Percentiles rank a stretch among this genome's conserved stretches.
Evolutionary conservation across 2,329 filamentous ascomycete genomes (phyloP).

Genomic region (Madurella mycetomatis): DNA sequence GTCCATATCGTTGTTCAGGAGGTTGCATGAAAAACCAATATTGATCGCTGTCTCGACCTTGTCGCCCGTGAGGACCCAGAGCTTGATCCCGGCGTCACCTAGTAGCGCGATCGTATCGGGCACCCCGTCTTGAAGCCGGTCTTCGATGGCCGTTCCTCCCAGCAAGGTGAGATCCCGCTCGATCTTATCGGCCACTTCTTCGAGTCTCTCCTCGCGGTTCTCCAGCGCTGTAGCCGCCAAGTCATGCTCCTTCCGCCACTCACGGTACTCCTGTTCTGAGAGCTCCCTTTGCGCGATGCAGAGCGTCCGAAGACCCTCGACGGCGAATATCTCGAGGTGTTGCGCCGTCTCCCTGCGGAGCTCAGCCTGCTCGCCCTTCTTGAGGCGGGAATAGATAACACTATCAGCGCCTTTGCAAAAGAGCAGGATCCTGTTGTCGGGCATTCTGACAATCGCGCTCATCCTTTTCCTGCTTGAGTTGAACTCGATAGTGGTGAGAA

Average conservation of each 20-base stretch:
- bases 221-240: conserved; percentile 77
- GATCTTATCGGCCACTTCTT: conserved; percentile 82
- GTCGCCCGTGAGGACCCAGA: conserved; percentile 97
- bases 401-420: conserved; percentile 98
- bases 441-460: conserved; percentile 96
- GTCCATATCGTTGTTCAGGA: conserved; percentile 97
- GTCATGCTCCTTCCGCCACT: conserved; percentile 85
- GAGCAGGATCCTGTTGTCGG: conserved; percentile 79
- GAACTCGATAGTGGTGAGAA: conserved; percentile 95
- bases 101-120: conserved; percentile 92
- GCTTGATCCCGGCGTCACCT: conserved; percentile 90
- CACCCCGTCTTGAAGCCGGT: conserved; percentile 92
- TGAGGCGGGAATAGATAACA: conserved; percentile 90
- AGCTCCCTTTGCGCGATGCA: conserved; percentile 86
- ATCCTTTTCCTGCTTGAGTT: conserved; percentile 96
- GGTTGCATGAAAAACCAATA: conserved; percentile 97
- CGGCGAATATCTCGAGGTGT: conserved; percentile 93
- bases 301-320: conserved; percentile 89
- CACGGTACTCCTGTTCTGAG: conserved; percentile 73
- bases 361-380: conserved; percentile 78
- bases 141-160: conserved; percentile 94
- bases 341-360: conserved; percentile 80
- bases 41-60: conserved; percentile 99
- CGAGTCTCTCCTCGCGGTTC: conserved; percentile 87
- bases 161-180: conserved; percentile 84